Evolutionary conservation across 768 basidiomycete species (phyloP).

Genomic region (Russula foetens): DNA sequence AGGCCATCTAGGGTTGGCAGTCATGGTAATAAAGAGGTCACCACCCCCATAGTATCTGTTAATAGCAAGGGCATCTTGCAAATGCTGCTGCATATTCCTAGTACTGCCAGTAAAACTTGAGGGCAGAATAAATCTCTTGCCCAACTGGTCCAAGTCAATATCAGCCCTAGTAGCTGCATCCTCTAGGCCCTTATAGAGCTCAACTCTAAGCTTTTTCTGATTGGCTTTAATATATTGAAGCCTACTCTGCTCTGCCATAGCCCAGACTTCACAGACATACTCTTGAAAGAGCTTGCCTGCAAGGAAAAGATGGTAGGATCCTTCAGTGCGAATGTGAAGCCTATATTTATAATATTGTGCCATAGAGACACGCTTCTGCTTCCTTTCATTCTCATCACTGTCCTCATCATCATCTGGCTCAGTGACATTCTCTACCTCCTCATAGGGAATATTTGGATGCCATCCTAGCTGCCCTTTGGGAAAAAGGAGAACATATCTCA

Average conservation of each 20-base stretch:
- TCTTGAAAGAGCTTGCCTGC: neutral
- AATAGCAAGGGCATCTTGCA: neutral
- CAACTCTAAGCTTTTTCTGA: neutral
- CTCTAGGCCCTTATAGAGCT: neutral
- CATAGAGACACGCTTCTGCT: neutral
- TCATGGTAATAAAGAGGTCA: neutral
- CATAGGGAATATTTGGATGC: neutral
- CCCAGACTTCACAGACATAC: neutral
- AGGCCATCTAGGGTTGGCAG: slow-evolving; percentile 28
- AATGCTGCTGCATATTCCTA: neutral
- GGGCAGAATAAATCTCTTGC: neutral
- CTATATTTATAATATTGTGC: neutral
- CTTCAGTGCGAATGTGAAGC: neutral
- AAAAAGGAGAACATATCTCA: slow-evolving; percentile 1
- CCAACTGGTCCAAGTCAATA: no score
- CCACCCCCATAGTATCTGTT: neutral
- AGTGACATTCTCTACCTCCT: neutral
- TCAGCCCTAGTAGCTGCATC: neutral
- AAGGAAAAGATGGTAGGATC: neutral
- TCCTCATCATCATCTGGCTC: no score
- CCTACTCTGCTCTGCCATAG: neutral
- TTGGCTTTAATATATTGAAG: neutral
- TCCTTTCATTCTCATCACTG: no score
- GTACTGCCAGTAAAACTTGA: neutral
- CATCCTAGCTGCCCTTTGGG: slow-evolving; percentile 5